Percentiles rank a stretch among this genome's conserved stretches.
phyloP scores from a whole-genome alignment of 2,329 filamentous ascomycete species.

The Alternaria longipes region DNA sequence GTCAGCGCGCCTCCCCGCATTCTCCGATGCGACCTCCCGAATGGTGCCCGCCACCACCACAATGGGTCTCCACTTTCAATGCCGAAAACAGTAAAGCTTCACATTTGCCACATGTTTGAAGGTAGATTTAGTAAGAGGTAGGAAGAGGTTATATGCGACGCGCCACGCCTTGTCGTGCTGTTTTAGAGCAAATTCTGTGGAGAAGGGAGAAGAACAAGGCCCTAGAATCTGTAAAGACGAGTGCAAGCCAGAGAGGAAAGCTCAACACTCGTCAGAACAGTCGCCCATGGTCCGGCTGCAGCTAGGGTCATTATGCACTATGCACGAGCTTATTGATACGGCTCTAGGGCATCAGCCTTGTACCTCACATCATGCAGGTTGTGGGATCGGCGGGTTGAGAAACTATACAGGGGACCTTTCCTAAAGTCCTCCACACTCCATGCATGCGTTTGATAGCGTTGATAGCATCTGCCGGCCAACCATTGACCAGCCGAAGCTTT shows the following conservation, averaged over 20 bases:
- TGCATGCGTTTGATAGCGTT: not conserved
- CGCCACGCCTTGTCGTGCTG: no score
- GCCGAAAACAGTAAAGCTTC: slow-evolving; percentile 16
- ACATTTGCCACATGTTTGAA: not conserved
- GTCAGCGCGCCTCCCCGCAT: slow-evolving; percentile 26
- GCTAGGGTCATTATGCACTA: not conserved
- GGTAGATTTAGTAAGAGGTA: not conserved
- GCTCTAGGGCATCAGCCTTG: not conserved
- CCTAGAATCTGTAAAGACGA: not conserved
- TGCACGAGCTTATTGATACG: not conserved
- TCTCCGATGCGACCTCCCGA: slow-evolving; percentile 19
- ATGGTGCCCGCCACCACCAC: slow-evolving; percentile 1
- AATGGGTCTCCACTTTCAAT: slow-evolving; percentile 24
- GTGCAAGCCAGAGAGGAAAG: not conserved
- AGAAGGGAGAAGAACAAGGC: not conserved
- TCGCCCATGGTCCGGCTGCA: not conserved
- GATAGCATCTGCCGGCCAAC: not conserved
- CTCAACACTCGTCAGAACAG: not conserved
- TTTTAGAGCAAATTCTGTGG: not conserved
- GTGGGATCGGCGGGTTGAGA: not conserved
- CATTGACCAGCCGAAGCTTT: not conserved
- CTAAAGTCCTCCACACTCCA: not conserved
- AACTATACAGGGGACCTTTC: not conserved
- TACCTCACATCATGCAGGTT: slow-evolving; percentile 1
- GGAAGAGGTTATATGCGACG: not conserved